These are phyloP conservation scores for Cochlearia excelsa DNA, from an alignment of 345 rosid species.

Conservation along the genomic window DNA sequence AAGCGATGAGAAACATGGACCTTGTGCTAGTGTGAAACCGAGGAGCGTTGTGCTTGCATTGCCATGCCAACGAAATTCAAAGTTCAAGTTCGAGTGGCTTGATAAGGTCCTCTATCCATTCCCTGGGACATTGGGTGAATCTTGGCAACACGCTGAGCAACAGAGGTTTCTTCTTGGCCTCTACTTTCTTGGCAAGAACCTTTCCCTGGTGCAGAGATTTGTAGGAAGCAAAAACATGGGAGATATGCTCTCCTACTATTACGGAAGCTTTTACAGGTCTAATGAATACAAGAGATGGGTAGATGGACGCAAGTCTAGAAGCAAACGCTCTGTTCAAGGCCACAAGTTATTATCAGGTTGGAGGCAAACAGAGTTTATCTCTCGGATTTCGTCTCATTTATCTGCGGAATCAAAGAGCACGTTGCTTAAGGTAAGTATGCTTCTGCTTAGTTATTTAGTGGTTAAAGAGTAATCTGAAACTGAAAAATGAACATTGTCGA, in stretches of 20 bases:
- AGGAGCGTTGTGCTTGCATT: constrained; percentile 38
- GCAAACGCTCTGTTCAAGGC: constrained; percentile 49
- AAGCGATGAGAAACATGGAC: constrained; percentile 5
- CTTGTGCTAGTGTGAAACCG: constrained; percentile 13
- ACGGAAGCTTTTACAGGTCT: constrained; percentile 64
- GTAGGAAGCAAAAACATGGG: constrained; percentile 58
- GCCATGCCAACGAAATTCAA: constrained; percentile 35
- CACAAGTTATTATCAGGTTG: constrained; percentile 63
- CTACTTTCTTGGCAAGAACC: constrained; percentile 68
- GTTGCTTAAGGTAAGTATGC: constrained; percentile 53
- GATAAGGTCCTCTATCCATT: constrained; percentile 41
- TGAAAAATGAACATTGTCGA: constrained; percentile 4
- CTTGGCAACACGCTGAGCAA: constrained; percentile 49
- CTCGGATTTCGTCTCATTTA: constrained; percentile 45
- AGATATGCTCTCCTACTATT: constrained; percentile 60
- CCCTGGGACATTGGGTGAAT: constrained; percentile 49
- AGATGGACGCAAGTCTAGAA: constrained; percentile 51
- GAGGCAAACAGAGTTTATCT: constrained; percentile 63
- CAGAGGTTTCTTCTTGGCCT: constrained; percentile 65
- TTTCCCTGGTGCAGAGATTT: constrained; percentile 51
- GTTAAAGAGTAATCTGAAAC: not conserved
- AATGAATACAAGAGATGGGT: constrained; percentile 57
- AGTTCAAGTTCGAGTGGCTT: constrained; percentile 35
- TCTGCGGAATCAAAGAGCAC: constrained; percentile 48
- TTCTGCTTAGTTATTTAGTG: not conserved